Base-by-base conservation (phyloP, 305 asterid species). In the Andrographis paniculata region DNA sequence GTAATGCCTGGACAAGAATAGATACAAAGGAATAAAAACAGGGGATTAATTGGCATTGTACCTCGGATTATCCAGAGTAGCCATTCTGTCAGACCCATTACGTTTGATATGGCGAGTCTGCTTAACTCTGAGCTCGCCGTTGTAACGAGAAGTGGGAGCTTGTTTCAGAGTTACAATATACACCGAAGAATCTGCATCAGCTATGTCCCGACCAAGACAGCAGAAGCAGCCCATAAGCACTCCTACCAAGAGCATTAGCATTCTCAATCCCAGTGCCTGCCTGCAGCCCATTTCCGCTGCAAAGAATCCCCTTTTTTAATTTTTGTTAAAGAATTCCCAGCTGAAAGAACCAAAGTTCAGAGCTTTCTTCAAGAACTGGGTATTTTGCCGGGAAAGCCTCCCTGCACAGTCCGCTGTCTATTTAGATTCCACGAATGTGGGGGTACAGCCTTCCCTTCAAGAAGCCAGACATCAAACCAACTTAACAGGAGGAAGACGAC, bases 161-260 rank as follows among this genome's bases (percentile, higher is more conserved):
- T 78, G 83, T 66, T 73, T 87, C 65, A 87, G 68, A 45, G 88
- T 83, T 48, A 87, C 95, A 71, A 87, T 87, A 69, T 76, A 87
- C 41, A 87, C 93, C 62, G 69, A 91, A 66, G 63, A 46, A 14
- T 39, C 57, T 41, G 58, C 51, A 59, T 64, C 77, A 47, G 56
- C 73, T 59, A 45, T 58, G 2, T 46, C 76, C 66, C n/a, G n/a
- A n/a, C n/a, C n/a, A n/a, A 72, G 66, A 63, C 55, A 68, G 67
- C 14, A 65, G 46, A 59, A 57, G 55, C 67, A 51, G 39, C 62
- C 52, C 51, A 68, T 20, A 54, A 78, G 60, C 2, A 80, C 35
- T 37, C 74, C 82, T 68, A 76, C 51, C 40, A 61, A 69, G 51
- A 86, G 36, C 60, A 74, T 45, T 21, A 64, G 43, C 56, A 42